Evolutionary conservation across 1,284 basidiomycete genomes (phyloP).

Genomic region (Pseudozyma tsukubaensis): DNA sequence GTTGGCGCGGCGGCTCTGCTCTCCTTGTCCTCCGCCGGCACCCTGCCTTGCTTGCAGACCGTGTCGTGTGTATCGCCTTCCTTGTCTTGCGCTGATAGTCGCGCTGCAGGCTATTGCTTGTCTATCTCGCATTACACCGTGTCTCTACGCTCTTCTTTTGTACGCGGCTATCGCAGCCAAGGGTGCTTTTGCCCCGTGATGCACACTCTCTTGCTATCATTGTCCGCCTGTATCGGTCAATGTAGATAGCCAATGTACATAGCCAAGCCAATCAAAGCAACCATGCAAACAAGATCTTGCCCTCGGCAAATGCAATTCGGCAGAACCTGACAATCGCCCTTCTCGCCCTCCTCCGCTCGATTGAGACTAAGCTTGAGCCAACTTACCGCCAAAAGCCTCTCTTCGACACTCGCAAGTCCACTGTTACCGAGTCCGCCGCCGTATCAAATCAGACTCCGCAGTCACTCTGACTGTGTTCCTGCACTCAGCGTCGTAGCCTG

Average conservation of each 20-base stretch:
- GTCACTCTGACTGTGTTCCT: neutral
- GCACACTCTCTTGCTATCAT: too few species aligned
- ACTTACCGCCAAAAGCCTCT: neutral
- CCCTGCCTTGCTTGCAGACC: neutral
- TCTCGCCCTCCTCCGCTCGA: neutral
- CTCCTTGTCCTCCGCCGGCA: conserved; percentile 8
- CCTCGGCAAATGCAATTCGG: neutral
- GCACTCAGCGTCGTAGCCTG: neutral
- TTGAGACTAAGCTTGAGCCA: neutral
- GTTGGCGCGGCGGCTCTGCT: conserved; percentile 13
- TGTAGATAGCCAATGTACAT: neutral
- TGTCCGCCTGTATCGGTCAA: too few species aligned
- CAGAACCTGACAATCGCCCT: neutral
- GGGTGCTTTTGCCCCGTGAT: neutral
- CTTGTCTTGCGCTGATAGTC: neutral
- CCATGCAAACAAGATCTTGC: neutral
- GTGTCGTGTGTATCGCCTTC: neutral
- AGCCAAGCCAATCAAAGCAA: neutral
- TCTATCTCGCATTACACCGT: neutral
- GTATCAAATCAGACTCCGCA: conserved; percentile 11
- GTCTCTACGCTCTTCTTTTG: neutral
- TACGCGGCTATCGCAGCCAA: neutral
- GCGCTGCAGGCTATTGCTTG: neutral
- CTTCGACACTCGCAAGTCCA: neutral
- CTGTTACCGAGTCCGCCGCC: conserved; percentile 2